Evolutionary conservation across 176 grass and related monocot genomes (phyloP), one percentile per base, ranked within the genome.

Genomic region (Eleusine indica): DNA sequence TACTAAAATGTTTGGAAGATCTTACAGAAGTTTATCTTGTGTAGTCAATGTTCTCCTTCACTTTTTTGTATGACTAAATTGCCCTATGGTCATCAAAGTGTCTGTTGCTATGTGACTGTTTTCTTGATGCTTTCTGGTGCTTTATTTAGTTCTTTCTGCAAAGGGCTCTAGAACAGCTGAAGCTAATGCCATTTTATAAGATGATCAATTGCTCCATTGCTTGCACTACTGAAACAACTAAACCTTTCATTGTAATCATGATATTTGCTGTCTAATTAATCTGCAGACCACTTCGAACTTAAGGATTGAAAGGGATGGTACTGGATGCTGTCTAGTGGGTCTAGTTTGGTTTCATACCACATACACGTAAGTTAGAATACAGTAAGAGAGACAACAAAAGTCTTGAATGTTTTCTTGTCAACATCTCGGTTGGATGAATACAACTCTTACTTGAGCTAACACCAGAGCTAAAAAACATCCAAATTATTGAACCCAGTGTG

Each of bases 401-500:
- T 41, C 13, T 73, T 52, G 13, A 66, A 25, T 53, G 38, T 39
- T 40, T 62, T 83, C 14, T 11, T 65, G 4, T 53, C 60, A 53
- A 66, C 46, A 29, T 54, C 44, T 54, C 35, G 65, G 14, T 40
- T 66, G 30, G 42, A 66, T 18, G 21, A 12, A 6, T 74, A 83
- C 43, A 83, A 6, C 21, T 5, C 44, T 64, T 64, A 37, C 42
- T 52, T 65, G 57, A 22, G 5, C 11, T 4, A 43, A n/a, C 17
- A 21, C 4, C 32, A 41, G 15, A 61, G 30, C 7, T 17, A 2
- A 35, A 18, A 44, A 7, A 14, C 42, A 64, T 28, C 49, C 47
- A 58, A 43, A 83, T 67, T 77, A 78, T 73, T 73, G 51, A 60
- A 66, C 38, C 9, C 3, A 77, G 0, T 11, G n/a, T 29, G n/a